phyloP scores from a whole-genome alignment of 495 filamentous ascomycete species.

The Aspergillus panamensis region DNA sequence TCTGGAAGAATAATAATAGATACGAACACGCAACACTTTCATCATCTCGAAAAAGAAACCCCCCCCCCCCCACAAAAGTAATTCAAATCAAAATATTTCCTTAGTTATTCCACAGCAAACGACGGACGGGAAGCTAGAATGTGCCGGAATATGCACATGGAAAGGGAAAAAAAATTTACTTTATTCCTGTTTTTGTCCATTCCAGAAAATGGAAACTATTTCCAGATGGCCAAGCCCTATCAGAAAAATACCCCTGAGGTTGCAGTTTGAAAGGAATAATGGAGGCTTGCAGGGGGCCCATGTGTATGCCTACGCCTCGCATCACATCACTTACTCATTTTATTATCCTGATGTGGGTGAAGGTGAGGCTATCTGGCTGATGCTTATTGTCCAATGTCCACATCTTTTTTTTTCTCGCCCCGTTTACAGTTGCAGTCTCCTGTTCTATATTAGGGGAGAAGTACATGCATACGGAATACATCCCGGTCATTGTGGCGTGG shows the following conservation, averaged over 20 bases:
- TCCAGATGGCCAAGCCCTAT: background rate
- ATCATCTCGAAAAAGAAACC: background rate
- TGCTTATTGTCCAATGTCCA: too few relatives aligned
- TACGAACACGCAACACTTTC: background rate
- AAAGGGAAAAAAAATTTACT: background rate
- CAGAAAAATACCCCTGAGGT: background rate
- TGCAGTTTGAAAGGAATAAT: background rate
- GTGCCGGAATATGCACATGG: background rate
- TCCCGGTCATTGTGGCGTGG: too few relatives aligned
- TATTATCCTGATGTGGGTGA: background rate
- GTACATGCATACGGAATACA: too few relatives aligned
- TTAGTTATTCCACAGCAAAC: background rate
- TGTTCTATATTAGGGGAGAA: too few relatives aligned
- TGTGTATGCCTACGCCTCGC: background rate
- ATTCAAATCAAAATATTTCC: too few relatives aligned
- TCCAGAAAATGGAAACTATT: background rate
- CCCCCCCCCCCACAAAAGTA: too few relatives aligned
- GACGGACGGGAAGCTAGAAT: too few relatives aligned
- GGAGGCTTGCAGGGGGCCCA: background rate
- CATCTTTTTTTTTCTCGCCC: background rate
- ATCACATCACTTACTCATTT: background rate
- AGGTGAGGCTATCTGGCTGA: too few relatives aligned
- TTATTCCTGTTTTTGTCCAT: background rate
- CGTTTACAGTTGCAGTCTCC: background rate
- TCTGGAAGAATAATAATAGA: background rate